Conservation (phyloP, 176 grass and related monocot species). For the sorghum (Sorghum bicolor) region DNA sequence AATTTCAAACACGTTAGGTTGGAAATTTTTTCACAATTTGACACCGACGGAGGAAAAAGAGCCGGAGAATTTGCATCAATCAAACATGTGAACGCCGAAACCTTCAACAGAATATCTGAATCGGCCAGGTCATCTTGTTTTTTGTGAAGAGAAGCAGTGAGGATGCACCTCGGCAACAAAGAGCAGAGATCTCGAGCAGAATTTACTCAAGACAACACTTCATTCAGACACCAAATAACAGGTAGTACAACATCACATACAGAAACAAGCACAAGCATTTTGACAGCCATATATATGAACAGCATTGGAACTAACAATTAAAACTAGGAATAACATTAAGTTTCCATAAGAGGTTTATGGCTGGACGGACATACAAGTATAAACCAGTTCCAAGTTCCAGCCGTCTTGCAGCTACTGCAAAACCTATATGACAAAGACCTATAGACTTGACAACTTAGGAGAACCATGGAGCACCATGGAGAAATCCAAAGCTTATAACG, state of each 20-base stretch:
- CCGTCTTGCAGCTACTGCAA: constrained; percentile 60
- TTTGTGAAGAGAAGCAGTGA: neutral
- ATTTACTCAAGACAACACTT: neutral
- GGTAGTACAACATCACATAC: constrained; percentile 26
- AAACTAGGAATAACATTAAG: constrained; percentile 49
- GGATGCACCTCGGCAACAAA: neutral
- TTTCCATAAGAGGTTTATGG: constrained; percentile 54
- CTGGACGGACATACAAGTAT: constrained; percentile 60
- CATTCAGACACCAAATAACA: constrained; percentile 19
- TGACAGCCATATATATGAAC: constrained; percentile 20
- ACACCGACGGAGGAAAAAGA: neutral
- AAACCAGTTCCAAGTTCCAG: constrained; percentile 54
- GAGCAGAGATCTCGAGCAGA: neutral
- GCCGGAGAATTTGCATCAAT: neutral
- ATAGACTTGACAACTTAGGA: constrained; percentile 51
- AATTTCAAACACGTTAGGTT: neutral
- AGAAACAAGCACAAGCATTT: neutral
- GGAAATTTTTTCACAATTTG: neutral
- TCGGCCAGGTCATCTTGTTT: neutral
- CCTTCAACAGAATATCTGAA: neutral
- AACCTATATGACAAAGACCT: constrained; percentile 61
- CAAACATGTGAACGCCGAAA: neutral
- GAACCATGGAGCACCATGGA: constrained; percentile 27
- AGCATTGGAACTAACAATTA: constrained; percentile 28
- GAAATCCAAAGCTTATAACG: constrained; percentile 37